phyloP scores from a whole-genome alignment of 257 asterid species.

The Solanum sejunctum region DNA sequence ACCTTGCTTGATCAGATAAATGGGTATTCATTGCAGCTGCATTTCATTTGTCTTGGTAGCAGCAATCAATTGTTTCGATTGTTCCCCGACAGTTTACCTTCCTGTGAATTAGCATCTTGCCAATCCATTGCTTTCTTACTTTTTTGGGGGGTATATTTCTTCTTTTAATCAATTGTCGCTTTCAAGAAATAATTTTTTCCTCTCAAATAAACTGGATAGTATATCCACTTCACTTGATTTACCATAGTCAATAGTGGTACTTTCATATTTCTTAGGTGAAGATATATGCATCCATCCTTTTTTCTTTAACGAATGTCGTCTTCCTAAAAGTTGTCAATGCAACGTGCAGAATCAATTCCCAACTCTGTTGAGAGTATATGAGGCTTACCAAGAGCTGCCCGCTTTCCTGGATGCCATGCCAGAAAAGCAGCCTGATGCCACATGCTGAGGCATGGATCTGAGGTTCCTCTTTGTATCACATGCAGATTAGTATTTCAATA shows the following conservation, averaged over 20 bases:
- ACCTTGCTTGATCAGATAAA: neutral
- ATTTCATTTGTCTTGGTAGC: neutral
- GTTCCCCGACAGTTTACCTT: neutral
- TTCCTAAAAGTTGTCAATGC: neutral
- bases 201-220: neutral
- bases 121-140: neutral
- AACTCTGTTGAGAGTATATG: constrained; percentile 17
- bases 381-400: constrained; percentile 33
- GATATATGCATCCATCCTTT: neutral
- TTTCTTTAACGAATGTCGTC: neutral
- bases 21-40: neutral
- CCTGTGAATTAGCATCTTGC: neutral
- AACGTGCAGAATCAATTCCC: constrained; percentile 42
- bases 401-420: constrained; percentile 49
- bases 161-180: neutral
- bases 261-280: neutral
- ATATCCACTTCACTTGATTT: neutral
- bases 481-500: neutral
- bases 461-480: neutral
- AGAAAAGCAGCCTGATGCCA: constrained; percentile 49
- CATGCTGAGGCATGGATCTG: constrained; percentile 25
- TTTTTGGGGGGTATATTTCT: neutral
- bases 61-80: neutral
- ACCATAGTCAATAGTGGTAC: neutral
- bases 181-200: neutral